Evolutionary conservation across 2,329 filamentous ascomycete species (phyloP).

Genomic region (Macrophomina pseudophaseolina): DNA sequence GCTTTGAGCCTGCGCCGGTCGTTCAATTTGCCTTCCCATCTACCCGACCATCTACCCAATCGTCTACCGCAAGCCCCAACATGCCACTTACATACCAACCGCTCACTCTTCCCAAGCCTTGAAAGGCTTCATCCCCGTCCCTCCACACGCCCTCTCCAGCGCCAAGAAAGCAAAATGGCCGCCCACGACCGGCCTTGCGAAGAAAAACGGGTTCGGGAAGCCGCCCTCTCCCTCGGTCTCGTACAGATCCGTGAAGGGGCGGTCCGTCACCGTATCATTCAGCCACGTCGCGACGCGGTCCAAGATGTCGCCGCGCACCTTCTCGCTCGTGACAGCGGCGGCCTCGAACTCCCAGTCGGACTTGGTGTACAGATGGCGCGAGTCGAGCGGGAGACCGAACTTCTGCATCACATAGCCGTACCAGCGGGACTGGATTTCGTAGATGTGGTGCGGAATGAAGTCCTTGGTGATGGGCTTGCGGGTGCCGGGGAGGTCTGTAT

Average conservation of each 20-base stretch:
- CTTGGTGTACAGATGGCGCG: slow-evolving; percentile 82
- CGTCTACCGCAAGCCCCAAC: not conserved
- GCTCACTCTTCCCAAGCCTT: slow-evolving; percentile 17
- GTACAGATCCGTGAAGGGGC: slow-evolving; percentile 81
- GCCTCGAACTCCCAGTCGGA: slow-evolving; percentile 93
- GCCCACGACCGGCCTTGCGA: slow-evolving; percentile 81
- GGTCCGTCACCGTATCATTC: slow-evolving; percentile 78
- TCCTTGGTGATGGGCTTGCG: slow-evolving; percentile 42
- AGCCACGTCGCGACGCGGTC: slow-evolving; percentile 78
- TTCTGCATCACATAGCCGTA: slow-evolving; percentile 78
- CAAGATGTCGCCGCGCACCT: slow-evolving; percentile 72
- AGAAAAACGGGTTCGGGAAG: slow-evolving; percentile 77
- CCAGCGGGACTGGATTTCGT: slow-evolving; percentile 80
- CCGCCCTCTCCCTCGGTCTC: slow-evolving; percentile 77
- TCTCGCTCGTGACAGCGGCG: slow-evolving; percentile 74
- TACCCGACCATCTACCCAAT: not conserved
- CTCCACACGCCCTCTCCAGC: slow-evolving; percentile 76
- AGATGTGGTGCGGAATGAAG: slow-evolving; percentile 78
- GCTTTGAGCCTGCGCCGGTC: too few relatives aligned
- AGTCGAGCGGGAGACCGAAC: slow-evolving; percentile 83
- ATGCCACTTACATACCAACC: not conserved
- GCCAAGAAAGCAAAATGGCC: slow-evolving; percentile 86
- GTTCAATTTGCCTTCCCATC: too few relatives aligned
- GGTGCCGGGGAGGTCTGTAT: slow-evolving; percentile 63
- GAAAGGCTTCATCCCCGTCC: slow-evolving; percentile 38